Evolutionary conservation across 1,284 basidiomycete genomes (phyloP), one percentile per base, ranked within the genome.

Genomic region (Sutorius eximius): DNA sequence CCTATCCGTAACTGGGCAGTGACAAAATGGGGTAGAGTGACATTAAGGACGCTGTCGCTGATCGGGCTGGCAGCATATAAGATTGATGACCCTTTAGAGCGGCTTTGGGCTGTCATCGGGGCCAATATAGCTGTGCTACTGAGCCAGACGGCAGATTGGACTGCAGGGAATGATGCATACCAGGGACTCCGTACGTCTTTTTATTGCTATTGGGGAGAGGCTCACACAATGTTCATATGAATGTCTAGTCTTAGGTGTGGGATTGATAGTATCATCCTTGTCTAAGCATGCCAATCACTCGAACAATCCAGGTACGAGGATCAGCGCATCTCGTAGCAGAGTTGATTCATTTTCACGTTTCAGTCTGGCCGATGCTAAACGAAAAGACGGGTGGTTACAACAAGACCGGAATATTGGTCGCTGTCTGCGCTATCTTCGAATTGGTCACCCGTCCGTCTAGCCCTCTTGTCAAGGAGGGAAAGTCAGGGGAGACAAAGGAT

Each of bases 321-420:
- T 15, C 5, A 10, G 16, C 4, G 5, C 6, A 3, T 47, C 24
- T 40, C 6, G 22, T 3, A 15, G 10, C 18, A 49, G 2, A 18
- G 11, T 27, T 40, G 1, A 5, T 38, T 59, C 3, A 64, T 46
- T 16, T 30, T 50, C 46, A 27, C 15, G 2, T 37, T 45, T 24
- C 57, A 89, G 87, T 94, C 32, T 95, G 93, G 93, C 86, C 89
- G 0, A 83, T 92, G 63, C 79, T 91, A 27, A 78, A 89, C 63
- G 77, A 78, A 44, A 68, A 77, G 32, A 85, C 85, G 0, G 88
- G 86, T 11, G 87, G 88, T 24, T 87, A 82, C 73, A 93, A 95
- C 71, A 85, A 82, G 62, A 78, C 77, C 1, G 87, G 88, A 3
- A 71, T 93, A 22, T 46, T 65, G 3, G 63, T 88, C 8, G 80